These are phyloP conservation scores for Achaetomiella virescens DNA, from an alignment of 495 filamentous ascomycete genomes.

Conservation along the genomic window DNA sequence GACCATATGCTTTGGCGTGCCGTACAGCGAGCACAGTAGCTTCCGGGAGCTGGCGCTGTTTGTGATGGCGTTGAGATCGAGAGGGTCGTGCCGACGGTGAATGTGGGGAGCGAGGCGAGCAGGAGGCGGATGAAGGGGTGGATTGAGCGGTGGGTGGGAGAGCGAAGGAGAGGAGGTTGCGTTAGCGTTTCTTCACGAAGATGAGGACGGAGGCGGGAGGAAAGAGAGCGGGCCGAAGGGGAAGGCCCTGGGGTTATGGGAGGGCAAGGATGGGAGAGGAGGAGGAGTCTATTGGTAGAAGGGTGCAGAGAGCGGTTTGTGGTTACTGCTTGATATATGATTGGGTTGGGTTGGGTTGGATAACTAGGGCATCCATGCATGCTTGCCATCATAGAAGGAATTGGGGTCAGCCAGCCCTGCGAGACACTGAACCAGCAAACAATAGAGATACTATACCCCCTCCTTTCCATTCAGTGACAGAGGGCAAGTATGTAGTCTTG, in stretches of 20 bases:
- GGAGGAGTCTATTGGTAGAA: conserved; percentile 41
- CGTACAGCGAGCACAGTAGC: conserved; percentile 90
- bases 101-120: conserved; percentile 60
- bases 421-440: not conserved
- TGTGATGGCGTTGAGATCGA: conserved; percentile 78
- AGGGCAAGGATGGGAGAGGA: conserved; percentile 37
- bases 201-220: conserved; percentile 25
- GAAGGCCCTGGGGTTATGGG: conserved; percentile 33
- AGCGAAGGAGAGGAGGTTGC: conserved; percentile 74
- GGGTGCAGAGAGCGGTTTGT: too few relatives aligned
- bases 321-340: not conserved
- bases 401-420: too few relatives aligned
- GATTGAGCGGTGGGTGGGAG: conserved; percentile 81
- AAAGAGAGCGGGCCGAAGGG: conserved; percentile 16
- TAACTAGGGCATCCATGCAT: too few relatives aligned
- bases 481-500: too few relatives aligned
- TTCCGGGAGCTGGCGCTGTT: conserved; percentile 95
- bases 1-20: conserved; percentile 80
- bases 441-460: not conserved
- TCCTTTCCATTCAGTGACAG: not conserved
- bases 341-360: not conserved
- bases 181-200: conserved; percentile 54
- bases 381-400: too few relatives aligned
- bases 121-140: conserved; percentile 84
- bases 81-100: conserved; percentile 87